These are phyloP conservation scores for Rhinocladiella similis DNA, from an alignment of 2,329 filamentous ascomycete species.

Conservation along the genomic window DNA sequence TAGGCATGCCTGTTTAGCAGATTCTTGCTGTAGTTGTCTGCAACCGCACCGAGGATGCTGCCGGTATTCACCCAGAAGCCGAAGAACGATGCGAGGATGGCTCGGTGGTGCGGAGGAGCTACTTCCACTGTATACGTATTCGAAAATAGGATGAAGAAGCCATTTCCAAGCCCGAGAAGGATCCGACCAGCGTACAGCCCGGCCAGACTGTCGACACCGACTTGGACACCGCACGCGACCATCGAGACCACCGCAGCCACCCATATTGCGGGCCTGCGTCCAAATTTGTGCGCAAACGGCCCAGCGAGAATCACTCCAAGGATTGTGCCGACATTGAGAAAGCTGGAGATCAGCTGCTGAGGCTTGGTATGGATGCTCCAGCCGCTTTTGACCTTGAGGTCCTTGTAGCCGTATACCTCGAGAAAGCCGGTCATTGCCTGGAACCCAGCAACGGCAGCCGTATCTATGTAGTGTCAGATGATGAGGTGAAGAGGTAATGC, in stretches of 20 bases:
- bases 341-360: constrained; percentile 52
- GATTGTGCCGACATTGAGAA: constrained; percentile 55
- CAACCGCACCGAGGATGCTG: constrained; percentile 42
- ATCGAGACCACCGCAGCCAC: constrained; percentile 47
- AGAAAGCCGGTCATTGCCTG: constrained; percentile 55
- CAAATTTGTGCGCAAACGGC: constrained; percentile 48
- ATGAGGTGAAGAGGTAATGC: no score
- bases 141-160: constrained; percentile 47
- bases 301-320: constrained; percentile 50
- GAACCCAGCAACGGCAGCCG: constrained; percentile 45
- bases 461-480: constrained; percentile 30
- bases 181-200: constrained; percentile 50
- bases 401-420: constrained; percentile 50
- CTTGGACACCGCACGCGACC: constrained; percentile 46
- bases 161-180: constrained; percentile 45
- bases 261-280: constrained; percentile 49
- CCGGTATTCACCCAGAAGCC: not conserved
- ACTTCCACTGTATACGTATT: constrained; percentile 52
- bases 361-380: constrained; percentile 37
- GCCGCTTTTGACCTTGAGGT: constrained; percentile 33
- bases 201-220: constrained; percentile 40
- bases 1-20: not conserved
- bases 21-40: not conserved
- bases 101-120: constrained; percentile 48
- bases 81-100: constrained; percentile 41